A percentile compares a stretch with the other conserved stretches of the same genome.
phyloP scores from a whole-genome alignment of 2,329 filamentous ascomycete genomes.

The Lasiodiplodia theobromae region DNA sequence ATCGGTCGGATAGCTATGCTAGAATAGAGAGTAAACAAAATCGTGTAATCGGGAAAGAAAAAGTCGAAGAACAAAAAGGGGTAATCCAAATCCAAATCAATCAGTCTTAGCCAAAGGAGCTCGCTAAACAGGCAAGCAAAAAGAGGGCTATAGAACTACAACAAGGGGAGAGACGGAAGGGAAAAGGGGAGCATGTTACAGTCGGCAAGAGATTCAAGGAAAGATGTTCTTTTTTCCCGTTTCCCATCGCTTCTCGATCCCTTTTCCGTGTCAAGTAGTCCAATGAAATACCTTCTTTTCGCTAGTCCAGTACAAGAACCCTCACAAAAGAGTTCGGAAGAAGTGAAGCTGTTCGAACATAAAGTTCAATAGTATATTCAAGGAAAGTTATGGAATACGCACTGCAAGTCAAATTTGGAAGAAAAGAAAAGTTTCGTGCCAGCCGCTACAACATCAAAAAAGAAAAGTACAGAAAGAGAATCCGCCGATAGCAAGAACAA shows the following conservation, averaged over 20 bases:
- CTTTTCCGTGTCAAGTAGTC: neutral
- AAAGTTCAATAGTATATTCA: slow-evolving; percentile 8
- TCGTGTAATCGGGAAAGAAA: neutral
- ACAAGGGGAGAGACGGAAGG: neutral
- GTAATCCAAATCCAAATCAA: neutral
- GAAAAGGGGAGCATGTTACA: neutral
- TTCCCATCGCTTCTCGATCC: neutral
- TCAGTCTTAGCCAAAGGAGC: neutral
- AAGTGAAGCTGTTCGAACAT: slow-evolving; percentile 14
- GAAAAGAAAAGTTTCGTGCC: slow-evolving; percentile 7
- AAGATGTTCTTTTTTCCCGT: neutral
- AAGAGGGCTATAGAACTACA: neutral
- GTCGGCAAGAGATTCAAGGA: slow-evolving; percentile 2
- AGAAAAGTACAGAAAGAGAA: neutral
- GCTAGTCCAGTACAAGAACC: neutral
- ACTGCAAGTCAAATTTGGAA: neutral
- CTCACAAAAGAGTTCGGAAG: neutral
- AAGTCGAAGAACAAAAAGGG: neutral
- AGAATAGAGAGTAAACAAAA: neutral
- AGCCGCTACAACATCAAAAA: slow-evolving; percentile 5
- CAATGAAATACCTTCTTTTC: neutral
- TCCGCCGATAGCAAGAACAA: slow-evolving; percentile 6
- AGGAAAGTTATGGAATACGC: slow-evolving; percentile 24
- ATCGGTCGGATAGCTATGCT: neutral
- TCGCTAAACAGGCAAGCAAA: neutral